Base-by-base conservation (phyloP, 768 basidiomycete genomes). In the Boletus reticulatus region DNA sequence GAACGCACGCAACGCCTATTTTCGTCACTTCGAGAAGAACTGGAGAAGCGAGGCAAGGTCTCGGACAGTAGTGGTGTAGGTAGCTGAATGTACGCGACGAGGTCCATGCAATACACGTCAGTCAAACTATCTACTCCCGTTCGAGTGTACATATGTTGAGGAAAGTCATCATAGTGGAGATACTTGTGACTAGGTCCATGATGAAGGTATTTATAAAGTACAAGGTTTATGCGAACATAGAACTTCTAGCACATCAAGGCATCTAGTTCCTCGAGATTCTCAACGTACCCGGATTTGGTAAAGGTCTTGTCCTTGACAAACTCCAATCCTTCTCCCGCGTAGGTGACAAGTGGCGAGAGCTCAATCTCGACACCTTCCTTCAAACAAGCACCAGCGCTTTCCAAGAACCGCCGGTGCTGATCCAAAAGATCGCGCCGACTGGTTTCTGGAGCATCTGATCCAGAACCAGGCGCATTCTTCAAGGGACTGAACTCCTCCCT, bases 401-500 rank as follows among this genome's bases (percentile, higher is more conserved):
- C 84, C 64, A 99, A 74, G 83, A 92, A 98, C 42, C 90, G 79
- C 67, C 73, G 81, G 69, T 98, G 93, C 75, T 97, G 94, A 29
- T 85, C 81, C 50, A 98, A 80, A 46, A 99, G 78, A 74, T 98
- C 96, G 39, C 84, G 81, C 44, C 94, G 83, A 63, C 93, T 95
- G 31, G 97, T 97, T 55, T 87, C 85, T 16, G 95, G 90, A 67
- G 93, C 88, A 69, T 98, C 96, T 16, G 89, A 79, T 24, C 89
- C 89, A 0, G 92, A 89, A 1, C 94, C 94, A 1, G 94, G 94
- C 9, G 94, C 96, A 66, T 99, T 99, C 79, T 99, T 99, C 71
- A 99, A 73, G 36, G 96, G 96, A 59, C 92, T 94, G 65, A 99
- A 99, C 74, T 98, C 96, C 56, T 96, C 92, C 56, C 80, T 78